Conservation (phyloP, 1,284 basidiomycete species). For the Pseudozyma sp. region DNA sequence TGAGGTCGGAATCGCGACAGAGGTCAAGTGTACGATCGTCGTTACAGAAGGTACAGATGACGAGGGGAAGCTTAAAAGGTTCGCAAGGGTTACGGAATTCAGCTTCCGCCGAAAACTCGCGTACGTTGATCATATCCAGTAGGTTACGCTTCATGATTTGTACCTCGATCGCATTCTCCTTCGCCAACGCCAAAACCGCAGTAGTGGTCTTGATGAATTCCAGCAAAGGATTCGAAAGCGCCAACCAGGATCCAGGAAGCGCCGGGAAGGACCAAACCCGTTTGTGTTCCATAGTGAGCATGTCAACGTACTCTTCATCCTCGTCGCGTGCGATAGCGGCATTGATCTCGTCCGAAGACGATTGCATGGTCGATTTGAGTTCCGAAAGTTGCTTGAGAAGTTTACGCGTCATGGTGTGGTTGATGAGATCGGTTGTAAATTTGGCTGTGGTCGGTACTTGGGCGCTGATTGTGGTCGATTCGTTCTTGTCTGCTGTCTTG, state of each 20-base stretch:
- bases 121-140: slow-evolving; percentile 86
- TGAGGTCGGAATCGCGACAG: slow-evolving; percentile 88
- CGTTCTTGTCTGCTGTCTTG: slow-evolving; percentile 1
- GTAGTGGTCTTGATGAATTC: slow-evolving; percentile 92
- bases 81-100: slow-evolving; percentile 88
- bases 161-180: slow-evolving; percentile 84
- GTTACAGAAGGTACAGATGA: slow-evolving; percentile 92
- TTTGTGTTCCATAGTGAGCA: slow-evolving; percentile 70
- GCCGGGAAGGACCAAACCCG: slow-evolving; percentile 77
- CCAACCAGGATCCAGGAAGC: slow-evolving; percentile 86
- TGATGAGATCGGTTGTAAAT: slow-evolving; percentile 70
- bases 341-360: slow-evolving; percentile 40
- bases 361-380: slow-evolving; percentile 69
- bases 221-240: slow-evolving; percentile 79
- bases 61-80: slow-evolving; percentile 84
- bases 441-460: slow-evolving; percentile 69
- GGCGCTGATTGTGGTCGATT: slow-evolving; percentile 73
- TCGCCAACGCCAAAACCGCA: slow-evolving; percentile 78
- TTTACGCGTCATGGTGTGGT: slow-evolving; percentile 83
- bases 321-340: slow-evolving; percentile 74
- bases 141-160: slow-evolving; percentile 89
- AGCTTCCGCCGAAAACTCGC: slow-evolving; percentile 76
- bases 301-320: slow-evolving; percentile 71
- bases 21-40: slow-evolving; percentile 91
- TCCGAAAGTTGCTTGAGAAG: slow-evolving; percentile 80